Conservation (phyloP, 2,329 filamentous ascomycete genomes). For the Diaporthe ampelina region DNA sequence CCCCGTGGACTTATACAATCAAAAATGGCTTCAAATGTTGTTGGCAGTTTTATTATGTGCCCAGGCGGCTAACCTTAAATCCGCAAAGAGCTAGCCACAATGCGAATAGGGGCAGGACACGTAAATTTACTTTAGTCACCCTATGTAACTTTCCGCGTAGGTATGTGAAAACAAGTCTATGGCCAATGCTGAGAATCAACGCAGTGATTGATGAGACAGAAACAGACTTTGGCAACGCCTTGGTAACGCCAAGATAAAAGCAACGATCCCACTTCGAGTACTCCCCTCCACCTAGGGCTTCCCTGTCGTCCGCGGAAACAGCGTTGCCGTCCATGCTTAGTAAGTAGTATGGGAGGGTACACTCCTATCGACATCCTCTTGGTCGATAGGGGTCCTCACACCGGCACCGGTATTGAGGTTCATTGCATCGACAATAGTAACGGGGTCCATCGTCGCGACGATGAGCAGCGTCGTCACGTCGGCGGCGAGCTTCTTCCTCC, state of each 20-base stretch:
- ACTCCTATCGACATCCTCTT: background rate
- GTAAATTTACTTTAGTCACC: background rate
- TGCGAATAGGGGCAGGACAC: background rate
- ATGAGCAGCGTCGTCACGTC: background rate
- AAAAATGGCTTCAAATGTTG: background rate
- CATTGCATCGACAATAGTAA: background rate
- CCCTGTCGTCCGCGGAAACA: background rate
- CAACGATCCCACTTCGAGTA: background rate
- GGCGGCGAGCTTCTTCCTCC: background rate
- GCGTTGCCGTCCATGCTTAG: too few species aligned
- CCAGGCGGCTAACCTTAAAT: background rate
- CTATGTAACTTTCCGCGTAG: background rate
- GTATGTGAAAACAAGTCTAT: background rate
- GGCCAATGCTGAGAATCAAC: background rate
- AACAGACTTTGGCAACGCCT: background rate
- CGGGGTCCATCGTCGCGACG: background rate
- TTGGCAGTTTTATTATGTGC: background rate
- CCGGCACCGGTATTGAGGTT: background rate
- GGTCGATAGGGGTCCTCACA: background rate
- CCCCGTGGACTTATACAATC: background rate
- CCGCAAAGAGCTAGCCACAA: background rate
- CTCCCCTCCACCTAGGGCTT: background rate
- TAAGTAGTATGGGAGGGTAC: background rate
- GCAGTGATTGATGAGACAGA: background rate
- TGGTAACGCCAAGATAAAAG: background rate